These are phyloP conservation scores for Aquilaria malaccensis DNA, from an alignment of 345 rosid genomes.

Conservation along the genomic window DNA sequence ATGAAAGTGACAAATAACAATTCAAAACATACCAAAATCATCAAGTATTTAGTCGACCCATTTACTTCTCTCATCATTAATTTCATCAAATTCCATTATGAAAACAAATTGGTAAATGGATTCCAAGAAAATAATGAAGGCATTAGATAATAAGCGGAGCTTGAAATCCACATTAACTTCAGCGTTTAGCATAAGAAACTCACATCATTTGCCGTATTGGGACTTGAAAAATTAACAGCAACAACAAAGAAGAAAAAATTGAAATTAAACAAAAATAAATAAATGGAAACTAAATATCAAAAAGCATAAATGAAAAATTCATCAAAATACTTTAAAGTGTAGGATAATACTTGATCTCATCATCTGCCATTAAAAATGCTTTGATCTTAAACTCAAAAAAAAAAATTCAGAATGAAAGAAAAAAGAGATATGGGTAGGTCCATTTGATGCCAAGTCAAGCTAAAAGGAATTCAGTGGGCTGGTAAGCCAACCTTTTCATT, in stretches of 20 bases:
- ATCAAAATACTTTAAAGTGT: constrained; percentile 36
- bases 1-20: no score
- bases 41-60: constrained; percentile 68
- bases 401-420: background rate
- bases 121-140: constrained; percentile 4
- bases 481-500: constrained; percentile 50
- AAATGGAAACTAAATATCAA: constrained; percentile 43
- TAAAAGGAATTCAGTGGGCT: constrained; percentile 35
- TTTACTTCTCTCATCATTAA: constrained; percentile 77
- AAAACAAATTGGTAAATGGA: background rate
- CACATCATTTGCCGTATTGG: constrained; percentile 46
- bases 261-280: background rate
- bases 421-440: constrained; percentile 30
- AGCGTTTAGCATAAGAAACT: constrained; percentile 42
- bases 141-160: constrained; percentile 60
- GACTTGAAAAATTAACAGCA: background rate
- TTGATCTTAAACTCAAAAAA: background rate
- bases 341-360: constrained; percentile 38
- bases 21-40: no score
- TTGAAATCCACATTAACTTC: constrained; percentile 36
- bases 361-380: constrained; percentile 26
- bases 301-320: constrained; percentile 38
- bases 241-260: no score
- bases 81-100: background rate
- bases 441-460: constrained; percentile 54